Conservation (phyloP, 1,284 basidiomycete species). For the Taiwanofungus camphoratus region DNA sequence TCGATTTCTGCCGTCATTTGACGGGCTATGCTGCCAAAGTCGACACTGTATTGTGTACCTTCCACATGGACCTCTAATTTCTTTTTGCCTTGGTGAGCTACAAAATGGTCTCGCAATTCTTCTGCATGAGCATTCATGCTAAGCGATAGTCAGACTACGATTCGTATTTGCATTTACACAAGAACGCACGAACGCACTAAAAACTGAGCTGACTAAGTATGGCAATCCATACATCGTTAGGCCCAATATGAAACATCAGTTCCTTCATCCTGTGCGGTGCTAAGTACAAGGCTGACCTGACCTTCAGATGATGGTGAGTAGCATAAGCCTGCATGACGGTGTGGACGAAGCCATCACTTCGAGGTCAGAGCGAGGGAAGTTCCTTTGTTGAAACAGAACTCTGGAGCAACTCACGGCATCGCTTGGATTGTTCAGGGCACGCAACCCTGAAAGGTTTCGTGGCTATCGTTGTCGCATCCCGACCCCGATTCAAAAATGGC, state of each 20-base stretch:
- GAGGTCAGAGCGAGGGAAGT: slow-evolving; percentile 6
- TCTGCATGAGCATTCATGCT: slow-evolving; percentile 37
- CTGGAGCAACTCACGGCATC: slow-evolving; percentile 13
- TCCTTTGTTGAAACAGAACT: slow-evolving; percentile 9
- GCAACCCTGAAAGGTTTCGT: neutral
- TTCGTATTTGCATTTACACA: neutral
- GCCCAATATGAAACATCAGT: slow-evolving; percentile 23
- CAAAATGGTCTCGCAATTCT: slow-evolving; percentile 34
- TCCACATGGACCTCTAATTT: slow-evolving; percentile 25
- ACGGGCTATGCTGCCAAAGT: slow-evolving; percentile 29
- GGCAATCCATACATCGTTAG: slow-evolving; percentile 41
- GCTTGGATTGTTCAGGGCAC: slow-evolving; percentile 1
- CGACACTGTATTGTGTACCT: slow-evolving; percentile 14
- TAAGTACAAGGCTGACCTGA: slow-evolving; percentile 7
- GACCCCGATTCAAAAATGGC: neutral
- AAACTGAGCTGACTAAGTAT: slow-evolving; percentile 39
- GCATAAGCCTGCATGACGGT: slow-evolving; percentile 34
- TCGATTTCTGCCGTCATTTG: slow-evolving; percentile 28
- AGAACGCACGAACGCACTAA: slow-evolving; percentile 21
- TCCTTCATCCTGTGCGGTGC: neutral
- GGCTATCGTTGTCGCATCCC: neutral
- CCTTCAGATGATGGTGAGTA: slow-evolving; percentile 29
- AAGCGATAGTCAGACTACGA: neutral
- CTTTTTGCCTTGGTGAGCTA: slow-evolving; percentile 33
- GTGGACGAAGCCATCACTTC: slow-evolving; percentile 29